These are phyloP conservation scores for Citrullus mucosospermus DNA, from an alignment of 306 rosid genomes.

Conservation along the genomic window DNA sequence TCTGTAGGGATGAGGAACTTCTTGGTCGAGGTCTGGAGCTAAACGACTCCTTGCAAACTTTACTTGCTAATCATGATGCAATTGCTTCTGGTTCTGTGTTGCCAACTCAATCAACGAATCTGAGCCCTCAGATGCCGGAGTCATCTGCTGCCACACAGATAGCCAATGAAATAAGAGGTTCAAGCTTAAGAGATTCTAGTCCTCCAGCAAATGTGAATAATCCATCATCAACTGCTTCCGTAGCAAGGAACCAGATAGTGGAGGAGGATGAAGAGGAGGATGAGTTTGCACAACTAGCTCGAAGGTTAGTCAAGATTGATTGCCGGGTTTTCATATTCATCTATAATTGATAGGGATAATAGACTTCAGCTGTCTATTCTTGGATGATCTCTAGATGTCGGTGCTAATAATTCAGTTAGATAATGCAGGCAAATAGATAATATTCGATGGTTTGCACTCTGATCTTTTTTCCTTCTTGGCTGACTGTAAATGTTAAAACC, in stretches of 20 bases:
- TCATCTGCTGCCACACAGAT: constrained; percentile 28
- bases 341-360: neutral
- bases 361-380: neutral
- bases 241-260: constrained; percentile 25
- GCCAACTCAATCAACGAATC: constrained; percentile 33
- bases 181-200: constrained; percentile 26
- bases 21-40: constrained; percentile 87
- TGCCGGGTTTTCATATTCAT: neutral
- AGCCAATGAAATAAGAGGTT: constrained; percentile 30
- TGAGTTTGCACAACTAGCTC: constrained; percentile 88
- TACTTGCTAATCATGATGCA: constrained; percentile 87
- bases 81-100: constrained; percentile 72
- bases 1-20: constrained; percentile 81
- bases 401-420: neutral
- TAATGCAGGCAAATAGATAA: neutral
- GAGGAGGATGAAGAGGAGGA: constrained; percentile 89
- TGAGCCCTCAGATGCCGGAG: constrained; percentile 30
- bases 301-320: constrained; percentile 42
- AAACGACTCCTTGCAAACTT: constrained; percentile 65
- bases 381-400: neutral
- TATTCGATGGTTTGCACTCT: neutral
- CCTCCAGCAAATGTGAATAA: constrained; percentile 33
- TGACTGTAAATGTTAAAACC: neutral
- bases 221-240: constrained; percentile 18
- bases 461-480: neutral